phyloP scores from a whole-genome alignment of 768 basidiomycete genomes.

The Leccinum imitatum region DNA sequence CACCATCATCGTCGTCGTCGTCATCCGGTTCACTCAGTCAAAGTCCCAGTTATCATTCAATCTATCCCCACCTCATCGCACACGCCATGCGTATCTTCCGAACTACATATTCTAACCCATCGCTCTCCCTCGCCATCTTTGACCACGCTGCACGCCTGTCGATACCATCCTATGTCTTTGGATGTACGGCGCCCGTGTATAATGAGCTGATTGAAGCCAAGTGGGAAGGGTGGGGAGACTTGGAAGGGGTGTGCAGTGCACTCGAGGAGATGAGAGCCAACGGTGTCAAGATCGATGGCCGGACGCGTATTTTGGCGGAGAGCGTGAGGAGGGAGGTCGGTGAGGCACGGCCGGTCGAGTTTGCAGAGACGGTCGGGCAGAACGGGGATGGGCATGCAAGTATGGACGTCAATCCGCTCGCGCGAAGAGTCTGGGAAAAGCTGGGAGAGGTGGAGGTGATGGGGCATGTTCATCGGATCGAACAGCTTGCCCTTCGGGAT shows the following conservation, averaged over 20 bases:
- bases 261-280: slow-evolving; percentile 83
- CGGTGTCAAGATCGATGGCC: slow-evolving; percentile 63
- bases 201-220: slow-evolving; percentile 86
- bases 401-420: slow-evolving; percentile 31
- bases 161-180: slow-evolving; percentile 80
- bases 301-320: slow-evolving; percentile 63
- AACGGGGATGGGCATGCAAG: not conserved
- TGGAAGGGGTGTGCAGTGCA: slow-evolving; percentile 68
- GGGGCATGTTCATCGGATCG: slow-evolving; percentile 51
- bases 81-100: slow-evolving; percentile 77
- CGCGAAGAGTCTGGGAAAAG: slow-evolving; percentile 43
- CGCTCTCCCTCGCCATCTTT: slow-evolving; percentile 82
- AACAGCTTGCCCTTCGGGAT: slow-evolving; percentile 38
- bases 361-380: slow-evolving; percentile 15
- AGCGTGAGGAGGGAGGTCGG: slow-evolving; percentile 62
- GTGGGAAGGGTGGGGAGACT: slow-evolving; percentile 83
- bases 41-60: slow-evolving; percentile 53
- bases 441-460: slow-evolving; percentile 51
- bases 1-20: not conserved
- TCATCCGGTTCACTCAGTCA: not conserved
- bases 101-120: slow-evolving; percentile 74
- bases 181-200: slow-evolving; percentile 85
- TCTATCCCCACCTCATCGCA: slow-evolving; percentile 76
- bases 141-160: slow-evolving; percentile 73
- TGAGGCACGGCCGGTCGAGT: slow-evolving; percentile 48